These are phyloP conservation scores for Hirschfeldia incana DNA, from an alignment of 345 rosid genomes.

Conservation along the genomic window DNA sequence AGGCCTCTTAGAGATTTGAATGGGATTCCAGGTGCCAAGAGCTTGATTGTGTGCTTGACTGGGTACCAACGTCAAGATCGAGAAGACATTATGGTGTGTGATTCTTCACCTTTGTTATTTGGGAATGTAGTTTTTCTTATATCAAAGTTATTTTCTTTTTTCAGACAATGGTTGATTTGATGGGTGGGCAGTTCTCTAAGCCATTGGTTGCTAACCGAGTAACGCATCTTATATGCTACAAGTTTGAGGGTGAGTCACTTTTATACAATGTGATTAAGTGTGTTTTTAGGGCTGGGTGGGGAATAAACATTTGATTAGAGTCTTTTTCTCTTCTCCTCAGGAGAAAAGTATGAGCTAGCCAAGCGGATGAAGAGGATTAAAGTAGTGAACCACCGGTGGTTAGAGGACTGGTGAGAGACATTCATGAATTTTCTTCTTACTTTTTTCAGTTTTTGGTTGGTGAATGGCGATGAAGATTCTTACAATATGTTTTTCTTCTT, in stretches of 20 bases:
- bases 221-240: slow-evolving; percentile 93
- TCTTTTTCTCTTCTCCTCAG: slow-evolving; percentile 41
- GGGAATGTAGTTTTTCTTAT: neutral
- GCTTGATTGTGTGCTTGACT: slow-evolving; percentile 73
- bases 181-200: slow-evolving; percentile 93
- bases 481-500: neutral
- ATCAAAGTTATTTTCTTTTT: neutral
- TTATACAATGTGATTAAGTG: neutral
- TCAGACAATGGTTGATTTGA: slow-evolving; percentile 87
- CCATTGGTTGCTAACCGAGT: slow-evolving; percentile 84
- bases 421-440: slow-evolving; percentile 13
- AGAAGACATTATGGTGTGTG: slow-evolving; percentile 82
- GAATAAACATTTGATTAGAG: neutral
- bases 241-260: slow-evolving; percentile 75
- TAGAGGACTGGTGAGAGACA: slow-evolving; percentile 76
- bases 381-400: slow-evolving; percentile 87
- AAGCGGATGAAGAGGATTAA: slow-evolving; percentile 70
- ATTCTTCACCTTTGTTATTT: slow-evolving; percentile 6
- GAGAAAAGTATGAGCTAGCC: slow-evolving; percentile 96
- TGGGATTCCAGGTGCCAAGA: slow-evolving; percentile 76
- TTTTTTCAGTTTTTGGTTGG: neutral
- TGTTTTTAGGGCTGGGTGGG: neutral
- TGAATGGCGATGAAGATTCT: neutral
- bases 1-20: slow-evolving; percentile 72
- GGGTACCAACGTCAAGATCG: slow-evolving; percentile 92